phyloP scores from a whole-genome alignment of 768 basidiomycete genomes.

The Phallus indusiatus region DNA sequence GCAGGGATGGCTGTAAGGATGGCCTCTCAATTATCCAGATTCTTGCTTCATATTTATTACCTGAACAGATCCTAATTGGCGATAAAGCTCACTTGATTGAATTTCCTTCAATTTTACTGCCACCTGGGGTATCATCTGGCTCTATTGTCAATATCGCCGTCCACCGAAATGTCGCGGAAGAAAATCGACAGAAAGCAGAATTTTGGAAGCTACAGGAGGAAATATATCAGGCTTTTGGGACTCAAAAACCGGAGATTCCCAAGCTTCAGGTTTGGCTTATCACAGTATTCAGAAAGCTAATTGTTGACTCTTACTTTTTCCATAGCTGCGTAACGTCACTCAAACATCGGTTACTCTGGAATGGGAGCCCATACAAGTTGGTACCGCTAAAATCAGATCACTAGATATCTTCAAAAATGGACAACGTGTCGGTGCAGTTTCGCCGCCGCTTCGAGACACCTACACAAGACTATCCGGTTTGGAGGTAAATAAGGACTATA shows the following conservation, averaged over 20 bases:
- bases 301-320: background rate
- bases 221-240: slow-evolving; percentile 70
- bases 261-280: slow-evolving; percentile 59
- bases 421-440: slow-evolving; percentile 79
- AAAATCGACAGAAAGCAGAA: slow-evolving; percentile 67
- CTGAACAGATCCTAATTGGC: slow-evolving; percentile 72
- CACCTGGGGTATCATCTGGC: slow-evolving; percentile 85
- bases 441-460: slow-evolving; percentile 71
- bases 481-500: slow-evolving; percentile 75
- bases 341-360: slow-evolving; percentile 96
- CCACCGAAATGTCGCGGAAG: slow-evolving; percentile 76
- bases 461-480: slow-evolving; percentile 82
- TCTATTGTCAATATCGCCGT: slow-evolving; percentile 98
- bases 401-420: slow-evolving; percentile 92
- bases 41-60: background rate
- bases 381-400: slow-evolving; percentile 75
- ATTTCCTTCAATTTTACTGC: slow-evolving; percentile 91
- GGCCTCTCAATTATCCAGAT: background rate
- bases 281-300: background rate
- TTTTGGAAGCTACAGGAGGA: slow-evolving; percentile 81
- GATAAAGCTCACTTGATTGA: slow-evolving; percentile 95
- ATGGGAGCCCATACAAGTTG: slow-evolving; percentile 83
- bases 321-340: slow-evolving; percentile 81
- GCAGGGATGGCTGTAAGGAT: slow-evolving; percentile 82
- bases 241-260: slow-evolving; percentile 57